Evolutionary conservation across 2,329 filamentous ascomycete species (phyloP), one percentile per base, ranked within the genome.

Genomic region (Talaromyces piceae): DNA sequence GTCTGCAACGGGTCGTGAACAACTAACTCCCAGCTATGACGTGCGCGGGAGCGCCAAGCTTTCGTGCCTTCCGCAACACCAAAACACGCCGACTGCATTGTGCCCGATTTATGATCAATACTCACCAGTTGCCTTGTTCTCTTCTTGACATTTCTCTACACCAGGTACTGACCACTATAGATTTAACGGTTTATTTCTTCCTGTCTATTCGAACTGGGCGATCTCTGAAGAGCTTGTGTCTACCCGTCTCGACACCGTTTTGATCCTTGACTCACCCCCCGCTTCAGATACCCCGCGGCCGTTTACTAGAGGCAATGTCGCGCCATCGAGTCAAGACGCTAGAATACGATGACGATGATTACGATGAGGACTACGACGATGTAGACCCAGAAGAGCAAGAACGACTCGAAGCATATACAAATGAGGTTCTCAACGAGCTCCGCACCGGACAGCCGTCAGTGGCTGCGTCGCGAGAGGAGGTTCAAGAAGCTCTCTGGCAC

Each of bases 401-500:
- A 16, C 73, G 79, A 55, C 79, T 94, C 78, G 77, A 78, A 33
- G 68, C 79, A 33, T 85, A 83, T 47, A 88, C 84, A 1, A 73
- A 77, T 33, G 77, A 84, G 57, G 86, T 94, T 30, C 78, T 81
- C 53, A 75, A 76, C 55, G 77, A 78, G 7, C 74, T 95, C n/a
- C 85, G 82, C 5, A 67, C 72, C 8, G 75, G 80, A 54, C 74
- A 77, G 27, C 71, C 71, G 57, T 82, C 80, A 55, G 76, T 84
- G 59, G 79, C 76, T 63, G 73, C 79, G n/a, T 77, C 79, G 4
- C 80, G 85, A 54, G 73, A 76, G 31, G 86, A 95, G 63, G 91
- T 96, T 56, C 83, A 95, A 66, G 91, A 97, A 55, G 81, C 91
- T 0, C 71, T 98, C 13, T 97, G 90, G 89, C 83, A 98, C 69